phyloP scores from a whole-genome alignment of 2,329 filamentous ascomycete genomes.

The Trichoderma atroviride region DNA sequence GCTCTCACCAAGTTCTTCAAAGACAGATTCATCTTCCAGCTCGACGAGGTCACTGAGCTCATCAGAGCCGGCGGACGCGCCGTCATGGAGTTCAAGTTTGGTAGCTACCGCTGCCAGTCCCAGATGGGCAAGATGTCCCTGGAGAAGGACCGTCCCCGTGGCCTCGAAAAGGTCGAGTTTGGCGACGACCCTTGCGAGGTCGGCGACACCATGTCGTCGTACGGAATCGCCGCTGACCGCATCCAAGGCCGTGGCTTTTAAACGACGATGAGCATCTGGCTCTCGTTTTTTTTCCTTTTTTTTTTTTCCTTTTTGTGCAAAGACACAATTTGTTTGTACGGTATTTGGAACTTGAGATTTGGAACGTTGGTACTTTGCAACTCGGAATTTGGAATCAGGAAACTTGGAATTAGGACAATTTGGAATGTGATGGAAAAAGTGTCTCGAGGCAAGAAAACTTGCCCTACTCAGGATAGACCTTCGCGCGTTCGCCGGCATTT shows the following conservation, averaged over 20 bases:
- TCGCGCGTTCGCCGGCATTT: background rate
- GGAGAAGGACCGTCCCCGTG: conserved; percentile 40
- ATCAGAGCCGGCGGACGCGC: conserved; percentile 33
- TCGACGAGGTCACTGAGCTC: conserved; percentile 47
- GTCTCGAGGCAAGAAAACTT: background rate
- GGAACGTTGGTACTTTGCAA: background rate
- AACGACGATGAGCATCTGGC: background rate
- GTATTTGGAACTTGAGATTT: background rate
- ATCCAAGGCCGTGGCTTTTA: conserved; percentile 40
- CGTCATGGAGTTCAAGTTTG: conserved; percentile 56
- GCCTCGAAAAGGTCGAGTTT: conserved; percentile 45
- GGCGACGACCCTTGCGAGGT: conserved; percentile 44
- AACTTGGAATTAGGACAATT: background rate
- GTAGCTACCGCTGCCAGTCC: conserved; percentile 58
- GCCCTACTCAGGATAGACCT: background rate
- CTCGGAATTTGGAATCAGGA: background rate
- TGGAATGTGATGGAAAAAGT: background rate
- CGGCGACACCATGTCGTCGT: conserved; percentile 38
- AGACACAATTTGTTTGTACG: background rate
- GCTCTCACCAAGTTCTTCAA: conserved; percentile 47
- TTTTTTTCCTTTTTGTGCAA: background rate
- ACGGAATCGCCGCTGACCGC: conserved; percentile 39
- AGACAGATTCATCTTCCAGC: conserved; percentile 49
- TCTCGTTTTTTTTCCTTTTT: background rate
- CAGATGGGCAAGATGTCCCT: conserved; percentile 50